Evolutionary conservation across 768 basidiomycete species (phyloP), one percentile per base, ranked within the genome.

Genomic region (Naganishia kalamii): DNA sequence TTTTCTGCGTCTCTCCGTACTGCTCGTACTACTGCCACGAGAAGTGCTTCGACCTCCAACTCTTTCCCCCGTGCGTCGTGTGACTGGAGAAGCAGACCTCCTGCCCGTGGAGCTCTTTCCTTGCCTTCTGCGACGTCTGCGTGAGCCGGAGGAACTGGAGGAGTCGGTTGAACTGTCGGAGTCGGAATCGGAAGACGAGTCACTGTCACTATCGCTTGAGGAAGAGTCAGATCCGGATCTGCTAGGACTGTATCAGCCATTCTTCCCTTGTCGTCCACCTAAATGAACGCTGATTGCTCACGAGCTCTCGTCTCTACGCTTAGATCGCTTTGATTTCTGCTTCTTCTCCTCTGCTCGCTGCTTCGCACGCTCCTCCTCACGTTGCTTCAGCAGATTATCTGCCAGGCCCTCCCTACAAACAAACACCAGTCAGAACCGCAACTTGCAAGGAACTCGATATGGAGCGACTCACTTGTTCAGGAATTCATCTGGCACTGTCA

Each of bases 401-500:
- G 63, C 66, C 21, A 47, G 6, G 17, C 63, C 69, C 54, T 62
- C 54, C 40, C 44, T 59, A 46, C 4, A 27, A 44, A 4, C 6
- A 11, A 29, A 37, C 1, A 11, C 21, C 47, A 10, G n/a, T 15
- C n/a, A n/a, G 5, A 5, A 49, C 21, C 15, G 29, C 11, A 17
- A 32, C 1, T 17, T 44, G 8, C 40, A 15, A 3, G 3, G 21
- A 21, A 19, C 40, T 11, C 32, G 29, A 30, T 2, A 35, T 7
- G 1, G 17, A 23, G n/a, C 3, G 10, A 59, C 63, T 47, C 25
- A 62, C 68, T 43, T 86, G 67, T 79, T 83, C 81, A 86, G 90
- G 79, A 96, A 93, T 77, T 96, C 92, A 67, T 92, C 91, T 4
- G 92, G 92, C 12, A 92, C 84, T 67, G 90, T 89, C 0, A 90